Conservation (phyloP, 2,329 filamentous ascomycete genomes). For the Lachnellula occidentalis region DNA sequence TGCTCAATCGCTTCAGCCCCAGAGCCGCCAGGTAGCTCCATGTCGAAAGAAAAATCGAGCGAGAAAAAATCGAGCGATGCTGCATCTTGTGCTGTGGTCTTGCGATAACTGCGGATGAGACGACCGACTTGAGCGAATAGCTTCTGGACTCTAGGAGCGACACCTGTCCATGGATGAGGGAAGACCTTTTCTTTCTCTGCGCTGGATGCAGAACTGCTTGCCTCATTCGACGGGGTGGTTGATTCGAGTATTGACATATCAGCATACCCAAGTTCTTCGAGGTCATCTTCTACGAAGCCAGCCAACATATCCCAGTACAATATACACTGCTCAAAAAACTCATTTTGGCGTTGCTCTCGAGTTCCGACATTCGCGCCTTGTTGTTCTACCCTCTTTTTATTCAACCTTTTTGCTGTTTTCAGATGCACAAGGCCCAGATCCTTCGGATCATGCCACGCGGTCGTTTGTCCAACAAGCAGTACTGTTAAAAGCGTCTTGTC, state of each 20-base stretch:
- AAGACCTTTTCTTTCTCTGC: slow-evolving; percentile 19
- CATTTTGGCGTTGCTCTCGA: slow-evolving; percentile 22
- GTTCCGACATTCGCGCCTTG: slow-evolving; percentile 12
- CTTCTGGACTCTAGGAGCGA: slow-evolving; percentile 23
- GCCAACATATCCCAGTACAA: slow-evolving; percentile 30
- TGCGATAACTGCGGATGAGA: slow-evolving; percentile 24
- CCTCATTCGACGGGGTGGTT: not conserved
- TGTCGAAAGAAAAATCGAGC: slow-evolving; percentile 21
- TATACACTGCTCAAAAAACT: slow-evolving; percentile 29
- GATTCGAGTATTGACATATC: slow-evolving; percentile 3
- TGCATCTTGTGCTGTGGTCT: slow-evolving; percentile 15
- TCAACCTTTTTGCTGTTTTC: slow-evolving; percentile 27
- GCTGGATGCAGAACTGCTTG: not conserved
- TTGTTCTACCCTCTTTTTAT: slow-evolving; percentile 19
- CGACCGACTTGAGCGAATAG: slow-evolving; percentile 27
- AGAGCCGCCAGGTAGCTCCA: slow-evolving; percentile 14
- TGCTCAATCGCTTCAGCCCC: slow-evolving; percentile 15
- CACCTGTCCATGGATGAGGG: slow-evolving; percentile 28
- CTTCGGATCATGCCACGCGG: slow-evolving; percentile 53
- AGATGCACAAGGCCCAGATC: slow-evolving; percentile 41
- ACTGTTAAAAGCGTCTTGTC: slow-evolving; percentile 52
- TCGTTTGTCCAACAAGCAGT: slow-evolving; percentile 53
- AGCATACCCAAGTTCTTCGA: slow-evolving; percentile 21
- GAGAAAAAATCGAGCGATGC: slow-evolving; percentile 17
- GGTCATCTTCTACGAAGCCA: slow-evolving; percentile 26